These are phyloP conservation scores for Apiospora arundinis DNA, from an alignment of 2,329 filamentous ascomycete genomes.

Conservation along the genomic window DNA sequence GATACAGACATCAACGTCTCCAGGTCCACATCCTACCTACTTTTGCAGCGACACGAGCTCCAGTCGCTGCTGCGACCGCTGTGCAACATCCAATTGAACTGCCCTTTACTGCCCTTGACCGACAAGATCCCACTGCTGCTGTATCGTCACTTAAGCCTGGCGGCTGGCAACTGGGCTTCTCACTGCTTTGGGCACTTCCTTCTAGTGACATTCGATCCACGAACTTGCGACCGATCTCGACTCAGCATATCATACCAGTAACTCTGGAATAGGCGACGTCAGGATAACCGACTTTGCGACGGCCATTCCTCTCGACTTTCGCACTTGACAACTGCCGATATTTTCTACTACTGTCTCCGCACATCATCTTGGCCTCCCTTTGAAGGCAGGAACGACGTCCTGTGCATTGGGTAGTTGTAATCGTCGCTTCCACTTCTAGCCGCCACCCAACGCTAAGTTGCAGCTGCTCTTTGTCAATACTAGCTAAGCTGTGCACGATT, in stretches of 20 bases:
- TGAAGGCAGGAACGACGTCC: not conserved
- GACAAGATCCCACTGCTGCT: constrained; percentile 13
- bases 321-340: not conserved
- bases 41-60: constrained; percentile 15
- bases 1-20: constrained; percentile 11
- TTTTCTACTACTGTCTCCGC: not conserved
- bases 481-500: constrained; percentile 7
- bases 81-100: not conserved
- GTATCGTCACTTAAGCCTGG: not conserved
- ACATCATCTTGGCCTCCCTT: not conserved
- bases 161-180: constrained; percentile 3
- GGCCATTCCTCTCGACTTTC: not conserved
- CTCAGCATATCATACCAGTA: not conserved
- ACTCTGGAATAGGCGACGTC: not conserved
- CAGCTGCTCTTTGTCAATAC: not conserved
- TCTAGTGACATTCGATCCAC: constrained; percentile 3
- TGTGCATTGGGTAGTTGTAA: not conserved
- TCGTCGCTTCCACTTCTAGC: not conserved
- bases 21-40: constrained; percentile 16
- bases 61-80: not conserved
- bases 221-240: constrained; percentile 9
- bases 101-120: constrained; percentile 13
- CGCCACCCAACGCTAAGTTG: not conserved
- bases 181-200: constrained; percentile 2
- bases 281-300: not conserved